A percentile compares a stretch with the other conserved stretches of the same genome.
These are phyloP conservation scores for Plantago coronopus DNA, from an alignment of 305 asterid species.

Conservation along the genomic window DNA sequence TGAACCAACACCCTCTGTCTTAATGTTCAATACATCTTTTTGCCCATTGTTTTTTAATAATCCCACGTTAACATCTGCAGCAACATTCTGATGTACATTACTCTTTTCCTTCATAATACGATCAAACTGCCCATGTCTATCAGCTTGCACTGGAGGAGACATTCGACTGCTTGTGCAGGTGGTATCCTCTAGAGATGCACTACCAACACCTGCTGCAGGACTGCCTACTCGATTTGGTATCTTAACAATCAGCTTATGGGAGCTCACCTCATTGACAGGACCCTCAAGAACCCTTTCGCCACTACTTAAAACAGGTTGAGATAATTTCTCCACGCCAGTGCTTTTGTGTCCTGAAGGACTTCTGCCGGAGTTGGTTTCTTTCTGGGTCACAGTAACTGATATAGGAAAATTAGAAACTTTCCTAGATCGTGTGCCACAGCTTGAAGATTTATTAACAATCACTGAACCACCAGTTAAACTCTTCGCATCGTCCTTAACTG, in stretches of 20 bases:
- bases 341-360: slow-evolving; percentile 33
- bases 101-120: slow-evolving; percentile 31
- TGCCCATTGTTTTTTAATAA: slow-evolving; percentile 33
- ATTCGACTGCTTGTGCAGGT: slow-evolving; percentile 38
- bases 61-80: slow-evolving; percentile 35
- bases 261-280: slow-evolving; percentile 32
- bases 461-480: slow-evolving; percentile 43
- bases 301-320: slow-evolving; percentile 32
- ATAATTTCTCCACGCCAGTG: slow-evolving; percentile 42
- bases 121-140: slow-evolving; percentile 44
- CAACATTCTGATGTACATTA: slow-evolving; percentile 31
- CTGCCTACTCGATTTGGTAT: slow-evolving; percentile 47
- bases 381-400: slow-evolving; percentile 37
- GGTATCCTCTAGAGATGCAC: slow-evolving; percentile 51
- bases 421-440: slow-evolving; percentile 48
- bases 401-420: slow-evolving; percentile 46
- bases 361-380: slow-evolving; percentile 46
- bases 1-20: slow-evolving; percentile 41
- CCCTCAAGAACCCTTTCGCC: slow-evolving; percentile 50
- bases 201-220: slow-evolving; percentile 51
- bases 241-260: slow-evolving; percentile 64
- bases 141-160: slow-evolving; percentile 45
- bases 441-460: slow-evolving; percentile 46
- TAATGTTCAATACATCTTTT: slow-evolving; percentile 36
- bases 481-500: slow-evolving; percentile 64